Evolutionary conservation across 176 grass and related monocot genomes (phyloP).

Genomic region (Bonia amplexicaulis): DNA sequence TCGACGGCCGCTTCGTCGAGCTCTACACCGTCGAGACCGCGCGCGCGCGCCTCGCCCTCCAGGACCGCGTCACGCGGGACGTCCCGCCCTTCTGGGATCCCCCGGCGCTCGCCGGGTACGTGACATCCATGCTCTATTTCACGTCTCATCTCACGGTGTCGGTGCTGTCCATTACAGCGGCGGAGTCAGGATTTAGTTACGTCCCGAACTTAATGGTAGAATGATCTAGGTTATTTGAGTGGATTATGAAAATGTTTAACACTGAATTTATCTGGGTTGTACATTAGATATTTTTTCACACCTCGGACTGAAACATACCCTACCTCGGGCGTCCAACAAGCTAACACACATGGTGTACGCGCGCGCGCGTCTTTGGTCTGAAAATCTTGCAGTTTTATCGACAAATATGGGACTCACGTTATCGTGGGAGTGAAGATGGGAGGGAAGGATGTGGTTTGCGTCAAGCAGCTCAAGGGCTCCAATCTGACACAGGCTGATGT

Average conservation of each 20-base stretch:
- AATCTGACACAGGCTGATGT: constrained; percentile 53
- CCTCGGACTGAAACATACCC: too few relatives aligned
- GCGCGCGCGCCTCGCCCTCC: constrained; percentile 38
- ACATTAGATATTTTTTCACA: too few relatives aligned
- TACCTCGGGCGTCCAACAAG: too few relatives aligned
- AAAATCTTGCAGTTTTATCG: constrained; percentile 55
- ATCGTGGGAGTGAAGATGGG: constrained; percentile 74
- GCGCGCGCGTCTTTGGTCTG: too few relatives aligned
- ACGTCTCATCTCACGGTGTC: background rate
- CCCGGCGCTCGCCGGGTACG: constrained; percentile 55
- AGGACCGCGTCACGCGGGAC: constrained; percentile 37
- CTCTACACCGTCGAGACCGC: constrained; percentile 70
- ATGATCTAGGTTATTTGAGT: too few relatives aligned
- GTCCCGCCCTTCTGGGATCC: constrained; percentile 69
- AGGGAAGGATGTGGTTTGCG: constrained; percentile 69
- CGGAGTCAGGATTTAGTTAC: too few relatives aligned
- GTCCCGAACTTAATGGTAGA: too few relatives aligned
- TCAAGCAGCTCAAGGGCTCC: constrained; percentile 80
- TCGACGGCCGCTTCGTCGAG: constrained; percentile 65
- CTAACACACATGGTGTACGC: background rate
- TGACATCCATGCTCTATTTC: background rate
- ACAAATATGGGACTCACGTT: constrained; percentile 76
- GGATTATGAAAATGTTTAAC: too few relatives aligned
- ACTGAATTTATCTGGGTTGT: too few relatives aligned
- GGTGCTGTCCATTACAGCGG: too few relatives aligned